phyloP scores from a whole-genome alignment of 1,284 basidiomycete genomes.

The Ceraceosorus bombacis region DNA sequence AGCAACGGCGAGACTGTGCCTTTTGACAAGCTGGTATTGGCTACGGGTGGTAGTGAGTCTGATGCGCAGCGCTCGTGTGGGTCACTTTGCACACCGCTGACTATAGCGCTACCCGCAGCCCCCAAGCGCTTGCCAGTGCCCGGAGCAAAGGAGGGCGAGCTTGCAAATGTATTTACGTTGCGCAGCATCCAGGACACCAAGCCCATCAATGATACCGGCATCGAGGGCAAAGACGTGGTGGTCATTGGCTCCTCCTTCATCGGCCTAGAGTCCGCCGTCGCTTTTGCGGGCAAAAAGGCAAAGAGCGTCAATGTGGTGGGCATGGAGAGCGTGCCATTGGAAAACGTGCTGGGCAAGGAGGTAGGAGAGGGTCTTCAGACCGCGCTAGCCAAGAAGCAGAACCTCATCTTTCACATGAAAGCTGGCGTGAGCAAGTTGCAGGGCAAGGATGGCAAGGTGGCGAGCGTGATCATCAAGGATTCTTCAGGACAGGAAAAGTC shows the following conservation, averaged over 20 bases:
- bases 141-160: constrained; percentile 56
- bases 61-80: not conserved
- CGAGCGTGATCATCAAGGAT: constrained; percentile 60
- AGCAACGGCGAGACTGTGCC: constrained; percentile 39
- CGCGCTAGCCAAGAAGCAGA: constrained; percentile 59
- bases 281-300: constrained; percentile 61
- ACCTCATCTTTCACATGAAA: constrained; percentile 71
- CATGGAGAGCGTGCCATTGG: constrained; percentile 75
- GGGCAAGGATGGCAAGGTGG: constrained; percentile 35
- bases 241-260: constrained; percentile 89
- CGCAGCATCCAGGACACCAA: constrained; percentile 66
- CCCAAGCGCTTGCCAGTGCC: constrained; percentile 65
- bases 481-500: constrained; percentile 54
- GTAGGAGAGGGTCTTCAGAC: constrained; percentile 73
- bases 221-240: constrained; percentile 60
- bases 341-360: constrained; percentile 69
- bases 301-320: constrained; percentile 71
- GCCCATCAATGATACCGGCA: constrained; percentile 60
- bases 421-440: constrained; percentile 68
- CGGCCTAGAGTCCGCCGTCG: constrained; percentile 79
- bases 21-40: constrained; percentile 50
- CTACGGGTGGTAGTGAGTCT: constrained; percentile 45
- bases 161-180: constrained; percentile 72
- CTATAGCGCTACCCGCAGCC: not conserved
- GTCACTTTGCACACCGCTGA: not conserved